Base-by-base conservation (phyloP, 768 basidiomycete genomes). In the Tulasnella sp. region DNA sequence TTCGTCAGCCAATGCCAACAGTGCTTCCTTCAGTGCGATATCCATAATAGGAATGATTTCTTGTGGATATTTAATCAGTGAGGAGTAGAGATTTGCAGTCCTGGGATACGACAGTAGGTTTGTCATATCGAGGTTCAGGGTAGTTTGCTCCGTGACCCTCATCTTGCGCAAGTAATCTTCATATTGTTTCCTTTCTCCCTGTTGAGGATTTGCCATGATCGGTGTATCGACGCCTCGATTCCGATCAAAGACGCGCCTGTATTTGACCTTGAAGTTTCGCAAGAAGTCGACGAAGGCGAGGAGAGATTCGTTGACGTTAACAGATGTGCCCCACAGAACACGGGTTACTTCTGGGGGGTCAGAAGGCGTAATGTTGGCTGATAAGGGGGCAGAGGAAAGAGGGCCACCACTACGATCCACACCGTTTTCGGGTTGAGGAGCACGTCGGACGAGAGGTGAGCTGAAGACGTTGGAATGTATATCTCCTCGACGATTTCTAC, bases 1-100 rank as follows among this genome's bases (percentile, higher is more conserved):
- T 57, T 77, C 70, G 44, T 92, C 87, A 0, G 86, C 88, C 37
- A 84, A 62, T 58, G 89, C 86, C 46, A 96, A 67, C 84, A 96
- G 86, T 44, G 85, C 69, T 61, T 96, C 93, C 66, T 92, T 91
- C 58, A 98, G 68, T 0, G 90, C 82, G 60, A 93, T 88, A 71
- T 99, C 95, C 84, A 96, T 91, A 20, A 87, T 88, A 1, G 95
- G 93, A 42, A 99, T 75, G 41, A 96, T 81, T 71, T 99, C 95
- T 64, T 98, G 92, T 0, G 95, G 95, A 65, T 95, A 98, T 61
- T 89, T 91, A 55, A 79, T 65, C 3, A 99, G 75, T 62, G 95
- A 90, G 16, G 69, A 69, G 61, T 88, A 77, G 13, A 99, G 70
- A 24, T 41, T 33, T 61, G 76, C 80, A 53, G 78, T 78, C 9